Conservation (phyloP, 441 rosid species). For the Oxalis stricta region DNA sequence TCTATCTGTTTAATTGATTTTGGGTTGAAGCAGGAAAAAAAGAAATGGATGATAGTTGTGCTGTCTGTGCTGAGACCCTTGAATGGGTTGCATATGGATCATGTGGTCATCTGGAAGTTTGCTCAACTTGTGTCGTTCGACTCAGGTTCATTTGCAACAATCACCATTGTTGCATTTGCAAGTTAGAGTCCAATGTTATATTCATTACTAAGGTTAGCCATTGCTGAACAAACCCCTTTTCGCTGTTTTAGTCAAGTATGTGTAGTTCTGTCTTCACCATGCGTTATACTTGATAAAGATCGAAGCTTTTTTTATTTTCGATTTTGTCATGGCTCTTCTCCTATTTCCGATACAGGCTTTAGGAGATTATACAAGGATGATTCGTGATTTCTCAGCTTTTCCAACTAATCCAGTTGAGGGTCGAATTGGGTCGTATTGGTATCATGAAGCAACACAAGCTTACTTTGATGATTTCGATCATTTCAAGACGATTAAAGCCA, state of each 20-base stretch:
- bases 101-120: slow-evolving; percentile 40
- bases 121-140: slow-evolving; percentile 33
- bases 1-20: not conserved
- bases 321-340: not conserved
- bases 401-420: slow-evolving; percentile 19
- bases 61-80: slow-evolving; percentile 35
- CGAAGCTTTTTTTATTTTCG: not conserved
- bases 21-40: not conserved
- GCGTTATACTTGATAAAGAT: not conserved
- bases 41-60: slow-evolving; percentile 33
- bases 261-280: not conserved
- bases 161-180: slow-evolving; percentile 20
- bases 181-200: slow-evolving; percentile 15
- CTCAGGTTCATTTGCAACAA: slow-evolving; percentile 31
- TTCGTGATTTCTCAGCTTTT: slow-evolving; percentile 19
- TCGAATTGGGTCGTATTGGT: slow-evolving; percentile 23
- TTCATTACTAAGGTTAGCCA: slow-evolving; percentile 23
- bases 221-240: not conserved
- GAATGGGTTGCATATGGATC: slow-evolving; percentile 41
- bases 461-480: slow-evolving; percentile 23
- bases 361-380: slow-evolving; percentile 23
- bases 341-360: slow-evolving; percentile 20
- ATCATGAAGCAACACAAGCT: slow-evolving; percentile 23
- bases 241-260: not conserved
- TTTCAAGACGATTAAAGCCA: slow-evolving; percentile 25